A percentile compares a stretch with the other conserved stretches of the same genome.
phyloP scores from a whole-genome alignment of 768 basidiomycete species.

The Psilocybe cubensis region DNA sequence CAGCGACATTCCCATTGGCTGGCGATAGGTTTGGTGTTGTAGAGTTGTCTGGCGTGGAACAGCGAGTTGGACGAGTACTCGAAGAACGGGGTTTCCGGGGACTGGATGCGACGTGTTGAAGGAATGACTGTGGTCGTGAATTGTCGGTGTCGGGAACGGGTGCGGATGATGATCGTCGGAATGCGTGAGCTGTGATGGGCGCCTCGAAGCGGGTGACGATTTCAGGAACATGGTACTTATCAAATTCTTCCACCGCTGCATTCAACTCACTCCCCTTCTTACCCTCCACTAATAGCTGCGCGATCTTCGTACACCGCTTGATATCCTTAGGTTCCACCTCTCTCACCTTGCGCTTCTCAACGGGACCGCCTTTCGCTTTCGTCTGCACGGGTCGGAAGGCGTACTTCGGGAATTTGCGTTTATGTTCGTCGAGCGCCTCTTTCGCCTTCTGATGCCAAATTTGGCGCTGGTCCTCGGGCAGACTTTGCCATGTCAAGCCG shows the following conservation, averaged over 20 bases:
- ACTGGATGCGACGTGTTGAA: conserved; percentile 24
- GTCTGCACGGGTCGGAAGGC: conserved; percentile 73
- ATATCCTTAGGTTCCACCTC: conserved; percentile 71
- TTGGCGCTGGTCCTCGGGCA: conserved; percentile 75
- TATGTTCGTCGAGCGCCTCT: conserved; percentile 76
- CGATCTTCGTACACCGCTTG: conserved; percentile 70
- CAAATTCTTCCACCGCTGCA: conserved; percentile 62
- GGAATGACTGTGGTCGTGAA: conserved; percentile 34
- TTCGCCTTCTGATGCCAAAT: conserved; percentile 81
- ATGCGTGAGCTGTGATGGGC: conserved; percentile 75
- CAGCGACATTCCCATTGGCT: conserved; percentile 17
- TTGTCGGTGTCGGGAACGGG: conserved; percentile 48
- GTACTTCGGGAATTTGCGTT: conserved; percentile 78
- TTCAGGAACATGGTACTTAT: conserved; percentile 58
- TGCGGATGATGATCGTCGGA: conserved; percentile 69
- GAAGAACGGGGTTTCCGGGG: conserved; percentile 35
- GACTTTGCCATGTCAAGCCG: conserved; percentile 80
- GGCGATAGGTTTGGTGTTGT: conserved; percentile 19
- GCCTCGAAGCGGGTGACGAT: conserved; percentile 78
- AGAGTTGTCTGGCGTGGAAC: conserved; percentile 21
- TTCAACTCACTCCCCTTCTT: conserved; percentile 62
- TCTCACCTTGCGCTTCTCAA: conserved; percentile 63
- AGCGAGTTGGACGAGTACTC: conserved; percentile 42
- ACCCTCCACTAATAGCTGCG: conserved; percentile 64
- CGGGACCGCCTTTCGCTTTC: conserved; percentile 45